These are phyloP conservation scores for Ogataea methylovora DNA, from an alignment of 805 yeast genomes.

Conservation along the genomic window DNA sequence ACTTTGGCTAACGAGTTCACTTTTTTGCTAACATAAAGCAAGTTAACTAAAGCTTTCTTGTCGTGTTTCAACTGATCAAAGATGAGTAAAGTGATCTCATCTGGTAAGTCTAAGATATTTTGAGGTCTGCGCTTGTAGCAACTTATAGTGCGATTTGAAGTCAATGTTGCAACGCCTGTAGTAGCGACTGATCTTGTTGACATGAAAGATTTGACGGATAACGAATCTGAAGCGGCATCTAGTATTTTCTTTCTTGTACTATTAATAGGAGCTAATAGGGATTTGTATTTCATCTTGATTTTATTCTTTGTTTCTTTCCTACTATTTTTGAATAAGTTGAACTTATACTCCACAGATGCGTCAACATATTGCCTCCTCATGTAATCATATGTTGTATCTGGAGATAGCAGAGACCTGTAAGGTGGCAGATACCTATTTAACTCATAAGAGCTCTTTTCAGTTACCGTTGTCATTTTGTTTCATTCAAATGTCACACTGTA, in stretches of 20 bases:
- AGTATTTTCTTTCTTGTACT: constrained; percentile 19
- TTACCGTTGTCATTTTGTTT: not conserved
- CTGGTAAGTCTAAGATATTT: constrained; percentile 27
- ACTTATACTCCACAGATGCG: constrained; percentile 12
- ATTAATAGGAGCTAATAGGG: constrained; percentile 30
- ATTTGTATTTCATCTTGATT: constrained; percentile 40
- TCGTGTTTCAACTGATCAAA: constrained; percentile 27
- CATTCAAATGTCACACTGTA: too few species aligned
- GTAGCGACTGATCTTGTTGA: constrained; percentile 16
- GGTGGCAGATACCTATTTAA: constrained; percentile 35
- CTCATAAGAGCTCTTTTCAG: constrained; percentile 13
- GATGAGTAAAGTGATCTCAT: constrained; percentile 33
- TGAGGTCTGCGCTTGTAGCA: too few species aligned
- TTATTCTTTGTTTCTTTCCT: constrained; percentile 7
- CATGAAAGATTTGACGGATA: constrained; percentile 30
- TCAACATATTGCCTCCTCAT: constrained; percentile 33
- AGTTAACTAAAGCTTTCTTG: constrained; percentile 32
- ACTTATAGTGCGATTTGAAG: constrained; percentile 2
- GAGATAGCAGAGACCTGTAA: constrained; percentile 44
- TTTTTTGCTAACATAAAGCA: constrained; percentile 43
- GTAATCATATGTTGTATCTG: constrained; percentile 44
- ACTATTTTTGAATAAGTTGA: constrained; percentile 3
- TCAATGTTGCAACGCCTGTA: too few species aligned
- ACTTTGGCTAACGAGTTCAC: constrained; percentile 47
- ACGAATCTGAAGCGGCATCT: constrained; percentile 36